A percentile compares a stretch with the other conserved stretches of the same genome.
Evolutionary conservation across 2,329 filamentous ascomycete species (phyloP).

Genomic region (Fusarium sp.): DNA sequence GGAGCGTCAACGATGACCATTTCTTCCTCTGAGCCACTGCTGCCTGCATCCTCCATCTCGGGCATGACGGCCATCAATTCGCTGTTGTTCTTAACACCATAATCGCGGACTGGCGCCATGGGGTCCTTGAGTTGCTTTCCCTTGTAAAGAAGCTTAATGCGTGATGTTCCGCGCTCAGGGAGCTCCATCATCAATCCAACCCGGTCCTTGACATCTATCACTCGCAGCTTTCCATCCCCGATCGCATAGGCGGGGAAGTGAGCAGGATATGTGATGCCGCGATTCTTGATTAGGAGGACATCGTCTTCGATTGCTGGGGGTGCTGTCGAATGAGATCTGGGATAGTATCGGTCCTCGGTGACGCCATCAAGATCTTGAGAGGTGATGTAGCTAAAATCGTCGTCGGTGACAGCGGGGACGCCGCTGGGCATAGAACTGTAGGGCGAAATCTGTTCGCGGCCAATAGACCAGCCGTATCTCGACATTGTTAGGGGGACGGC

Average conservation of each 20-base stretch:
- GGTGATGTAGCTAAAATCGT: constrained; percentile 87
- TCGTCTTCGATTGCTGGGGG: constrained; percentile 68
- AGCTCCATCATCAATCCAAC: constrained; percentile 74
- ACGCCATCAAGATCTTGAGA: constrained; percentile 72
- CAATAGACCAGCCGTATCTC: constrained; percentile 63
- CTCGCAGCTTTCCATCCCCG: constrained; percentile 75
- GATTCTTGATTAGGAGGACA: constrained; percentile 75
- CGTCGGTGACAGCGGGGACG: constrained; percentile 74
- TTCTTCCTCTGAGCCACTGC: constrained; percentile 56
- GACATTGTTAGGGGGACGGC: constrained; percentile 65
- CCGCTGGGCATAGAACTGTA: constrained; percentile 61
- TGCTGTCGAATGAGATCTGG: constrained; percentile 50
- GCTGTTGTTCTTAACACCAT: constrained; percentile 70
- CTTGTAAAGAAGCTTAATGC: constrained; percentile 78
- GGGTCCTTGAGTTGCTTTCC: constrained; percentile 76
- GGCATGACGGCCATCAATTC: constrained; percentile 65
- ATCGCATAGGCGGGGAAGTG: constrained; percentile 82
- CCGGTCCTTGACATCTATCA: constrained; percentile 74
- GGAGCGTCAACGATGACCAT: constrained; percentile 59
- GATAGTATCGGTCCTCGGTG: constrained; percentile 55
- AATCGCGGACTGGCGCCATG: constrained; percentile 66
- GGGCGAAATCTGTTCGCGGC: constrained; percentile 62
- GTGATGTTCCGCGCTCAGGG: constrained; percentile 60
- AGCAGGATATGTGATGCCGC: constrained; percentile 72
- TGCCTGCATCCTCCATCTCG: constrained; percentile 52